Percentiles rank a stretch among this genome's conserved stretches.
phyloP scores from a whole-genome alignment of 352 stramenopile genomes.

The Pythium phragmiticola region DNA sequence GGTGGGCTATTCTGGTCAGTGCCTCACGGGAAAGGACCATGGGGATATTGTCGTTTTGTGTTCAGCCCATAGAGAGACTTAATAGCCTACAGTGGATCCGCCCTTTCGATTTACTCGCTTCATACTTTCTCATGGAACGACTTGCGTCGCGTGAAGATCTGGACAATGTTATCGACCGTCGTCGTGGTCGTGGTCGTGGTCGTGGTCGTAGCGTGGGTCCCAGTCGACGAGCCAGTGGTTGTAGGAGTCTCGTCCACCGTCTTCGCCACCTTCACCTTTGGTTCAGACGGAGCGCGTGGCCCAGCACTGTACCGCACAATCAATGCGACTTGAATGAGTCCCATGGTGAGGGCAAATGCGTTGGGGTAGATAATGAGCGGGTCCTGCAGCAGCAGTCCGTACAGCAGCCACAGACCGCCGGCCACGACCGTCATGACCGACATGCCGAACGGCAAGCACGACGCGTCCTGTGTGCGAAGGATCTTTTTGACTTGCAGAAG shows the following conservation, averaged over 20 bases:
- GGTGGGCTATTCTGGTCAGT: too few species aligned
- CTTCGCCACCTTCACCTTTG: background rate
- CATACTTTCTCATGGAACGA: slow-evolving; percentile 28
- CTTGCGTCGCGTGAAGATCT: slow-evolving; percentile 16
- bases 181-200: slow-evolving; percentile 12
- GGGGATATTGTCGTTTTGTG: too few species aligned
- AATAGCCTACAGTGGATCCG: background rate
- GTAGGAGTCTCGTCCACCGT: background rate
- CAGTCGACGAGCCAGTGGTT: background rate
- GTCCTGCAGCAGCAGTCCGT: slow-evolving; percentile 67
- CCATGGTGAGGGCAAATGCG: slow-evolving; percentile 65
- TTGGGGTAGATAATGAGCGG: slow-evolving; percentile 70
- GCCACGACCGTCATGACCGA: slow-evolving; percentile 76
- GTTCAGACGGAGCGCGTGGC: background rate
- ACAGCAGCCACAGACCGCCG: slow-evolving; percentile 61
- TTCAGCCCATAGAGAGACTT: background rate
- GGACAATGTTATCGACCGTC: background rate
- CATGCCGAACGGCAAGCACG: slow-evolving; percentile 73
- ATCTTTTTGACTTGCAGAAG: slow-evolving; percentile 73
- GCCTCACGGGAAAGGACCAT: too few species aligned
- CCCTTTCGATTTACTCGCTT: background rate
- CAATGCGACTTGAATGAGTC: slow-evolving; percentile 66
- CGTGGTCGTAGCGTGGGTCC: slow-evolving; percentile 4
- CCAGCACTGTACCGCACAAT: slow-evolving; percentile 40
- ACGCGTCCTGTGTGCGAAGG: slow-evolving; percentile 58